phyloP scores from a whole-genome alignment of 345 rosid species.

The Trapa incisa region DNA sequence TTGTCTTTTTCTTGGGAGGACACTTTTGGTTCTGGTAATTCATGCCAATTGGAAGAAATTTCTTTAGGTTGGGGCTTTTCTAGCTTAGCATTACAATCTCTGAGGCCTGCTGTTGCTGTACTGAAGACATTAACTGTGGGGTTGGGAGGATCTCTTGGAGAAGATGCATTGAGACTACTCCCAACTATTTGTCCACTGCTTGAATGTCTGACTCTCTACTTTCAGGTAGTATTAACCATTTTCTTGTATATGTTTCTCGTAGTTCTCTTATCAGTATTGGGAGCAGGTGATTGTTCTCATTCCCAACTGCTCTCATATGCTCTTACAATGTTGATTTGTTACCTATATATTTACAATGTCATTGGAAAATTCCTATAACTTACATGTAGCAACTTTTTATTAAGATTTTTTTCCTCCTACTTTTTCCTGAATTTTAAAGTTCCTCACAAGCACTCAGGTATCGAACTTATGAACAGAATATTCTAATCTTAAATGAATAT shows the following conservation, averaged over 20 bases:
- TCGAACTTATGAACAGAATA: too few relatives aligned
- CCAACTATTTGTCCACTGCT: slow-evolving; percentile 50
- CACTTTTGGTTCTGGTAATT: slow-evolving; percentile 25
- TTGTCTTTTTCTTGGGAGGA: slow-evolving; percentile 18
- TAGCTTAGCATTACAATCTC: slow-evolving; percentile 31
- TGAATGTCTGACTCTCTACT: slow-evolving; percentile 43
- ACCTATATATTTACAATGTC: not conserved
- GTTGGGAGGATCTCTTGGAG: slow-evolving; percentile 64
- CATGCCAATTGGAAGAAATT: slow-evolving; percentile 42
- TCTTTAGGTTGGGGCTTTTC: slow-evolving; percentile 71
- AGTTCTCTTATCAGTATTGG: not conserved
- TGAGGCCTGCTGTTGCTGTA: slow-evolving; percentile 42
- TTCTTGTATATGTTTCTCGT: not conserved
- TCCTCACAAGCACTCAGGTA: too few relatives aligned
- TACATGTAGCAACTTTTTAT: not conserved
- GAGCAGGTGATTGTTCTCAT: not conserved
- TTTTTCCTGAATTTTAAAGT: too few relatives aligned
- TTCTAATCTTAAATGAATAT: not conserved
- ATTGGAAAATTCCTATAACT: not conserved
- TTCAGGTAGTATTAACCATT: slow-evolving; percentile 46
- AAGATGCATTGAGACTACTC: slow-evolving; percentile 35
- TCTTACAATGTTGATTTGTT: not conserved
- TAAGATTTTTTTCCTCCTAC: not conserved
- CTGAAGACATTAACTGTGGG: slow-evolving; percentile 45
- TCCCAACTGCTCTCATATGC: not conserved